A percentile compares a stretch with the other conserved stretches of the same genome.
Conservation (phyloP, 805 yeast genomes). For the Scheffersomyces spartinae region DNA sequence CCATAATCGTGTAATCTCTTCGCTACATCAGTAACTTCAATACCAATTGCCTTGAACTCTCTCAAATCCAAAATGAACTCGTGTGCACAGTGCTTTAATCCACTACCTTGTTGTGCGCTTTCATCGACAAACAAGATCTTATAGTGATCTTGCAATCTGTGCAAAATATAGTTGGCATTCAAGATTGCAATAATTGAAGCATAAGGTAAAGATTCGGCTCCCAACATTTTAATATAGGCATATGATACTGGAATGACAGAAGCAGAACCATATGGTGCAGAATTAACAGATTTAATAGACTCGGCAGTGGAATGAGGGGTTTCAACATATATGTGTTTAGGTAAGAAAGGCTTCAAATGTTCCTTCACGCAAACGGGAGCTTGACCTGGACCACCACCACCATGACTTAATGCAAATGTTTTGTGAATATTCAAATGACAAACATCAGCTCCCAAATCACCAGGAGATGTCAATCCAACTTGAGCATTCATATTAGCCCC, state of each 20-base stretch:
- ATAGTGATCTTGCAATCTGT: constrained; percentile 57
- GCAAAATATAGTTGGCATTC: constrained; percentile 94
- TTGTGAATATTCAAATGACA: constrained; percentile 95
- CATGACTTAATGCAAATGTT: constrained; percentile 96
- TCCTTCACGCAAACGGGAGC: constrained; percentile 92
- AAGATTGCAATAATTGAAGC: constrained; percentile 87
- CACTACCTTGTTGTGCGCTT: constrained; percentile 25
- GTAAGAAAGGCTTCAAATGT: constrained; percentile 73
- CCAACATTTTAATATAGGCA: constrained; percentile 91
- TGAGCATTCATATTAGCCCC: constrained; percentile 99
- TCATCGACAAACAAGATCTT: constrained; percentile 63
- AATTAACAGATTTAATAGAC: constrained; percentile 67
- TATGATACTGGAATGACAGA: constrained; percentile 87
- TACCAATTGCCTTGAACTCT: constrained; percentile 64
- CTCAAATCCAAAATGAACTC: constrained; percentile 91
- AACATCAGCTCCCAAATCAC: constrained; percentile 96
- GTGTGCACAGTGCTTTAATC: constrained; percentile 79
- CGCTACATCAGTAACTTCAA: constrained; percentile 94
- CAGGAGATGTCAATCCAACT: constrained; percentile 94
- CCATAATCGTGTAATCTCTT: constrained; percentile 97
- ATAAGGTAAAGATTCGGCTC: constrained; percentile 70
- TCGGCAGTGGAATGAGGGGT: constrained; percentile 37
- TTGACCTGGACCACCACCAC: constrained; percentile 99
- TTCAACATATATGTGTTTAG: constrained; percentile 54
- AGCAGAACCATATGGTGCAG: constrained; percentile 96